Conservation (phyloP, 2,329 filamentous ascomycete genomes). For the Lachnellula suecica region DNA sequence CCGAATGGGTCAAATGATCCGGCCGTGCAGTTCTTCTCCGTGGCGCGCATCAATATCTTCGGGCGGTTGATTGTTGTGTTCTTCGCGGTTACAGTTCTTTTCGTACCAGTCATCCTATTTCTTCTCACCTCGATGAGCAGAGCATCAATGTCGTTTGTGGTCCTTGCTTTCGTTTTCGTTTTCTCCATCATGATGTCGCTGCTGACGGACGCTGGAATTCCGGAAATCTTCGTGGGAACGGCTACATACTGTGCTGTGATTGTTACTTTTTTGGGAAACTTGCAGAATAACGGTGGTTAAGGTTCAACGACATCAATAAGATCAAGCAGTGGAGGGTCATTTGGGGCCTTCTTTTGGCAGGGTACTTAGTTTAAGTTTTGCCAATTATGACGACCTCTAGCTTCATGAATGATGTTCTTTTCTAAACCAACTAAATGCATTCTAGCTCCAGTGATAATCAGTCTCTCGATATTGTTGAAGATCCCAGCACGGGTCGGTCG, state of each 20-base stretch:
- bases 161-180: conserved; percentile 6
- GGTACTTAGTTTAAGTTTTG: not conserved
- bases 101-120: conserved; percentile 14
- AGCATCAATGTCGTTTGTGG: conserved; percentile 6
- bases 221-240: conserved; percentile 15
- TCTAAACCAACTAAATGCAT: too few relatives aligned
- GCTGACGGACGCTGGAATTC: conserved; percentile 1
- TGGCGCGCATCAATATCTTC: conserved; percentile 2
- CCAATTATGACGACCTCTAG: too few relatives aligned
- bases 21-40: conserved; percentile 7
- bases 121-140: conserved; percentile 13
- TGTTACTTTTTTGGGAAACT: conserved; percentile 13
- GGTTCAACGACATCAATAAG: not conserved
- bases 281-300: not conserved
- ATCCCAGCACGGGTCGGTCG: too few relatives aligned
- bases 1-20: not conserved
- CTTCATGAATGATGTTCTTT: too few relatives aligned
- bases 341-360: not conserved
- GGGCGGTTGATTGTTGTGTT: conserved; percentile 8
- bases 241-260: conserved; percentile 19
- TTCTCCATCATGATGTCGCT: conserved; percentile 15
- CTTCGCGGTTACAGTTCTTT: conserved; percentile 6
- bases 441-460: too few relatives aligned
- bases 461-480: too few relatives aligned
- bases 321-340: not conserved